A percentile compares a stretch with the other conserved stretches of the same genome.
phyloP scores from a whole-genome alignment of 2,329 filamentous ascomycete species.

The Fusarium sp. region DNA sequence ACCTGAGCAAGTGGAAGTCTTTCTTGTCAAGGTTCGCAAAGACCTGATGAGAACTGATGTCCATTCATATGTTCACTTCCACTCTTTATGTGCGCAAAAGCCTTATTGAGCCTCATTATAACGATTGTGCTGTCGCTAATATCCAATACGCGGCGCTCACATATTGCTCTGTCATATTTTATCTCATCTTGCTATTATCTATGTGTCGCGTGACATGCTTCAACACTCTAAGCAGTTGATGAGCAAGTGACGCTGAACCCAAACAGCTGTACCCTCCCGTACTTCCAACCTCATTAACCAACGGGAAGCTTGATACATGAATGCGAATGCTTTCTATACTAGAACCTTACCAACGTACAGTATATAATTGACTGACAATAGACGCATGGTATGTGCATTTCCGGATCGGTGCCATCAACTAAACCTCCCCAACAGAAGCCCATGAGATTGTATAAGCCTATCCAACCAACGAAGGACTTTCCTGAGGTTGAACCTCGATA shows the following conservation, averaged over 20 bases:
- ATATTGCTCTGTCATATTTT: background rate
- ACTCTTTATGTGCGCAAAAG: constrained; percentile 32
- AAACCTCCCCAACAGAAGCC: background rate
- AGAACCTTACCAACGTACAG: background rate
- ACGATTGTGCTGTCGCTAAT: background rate
- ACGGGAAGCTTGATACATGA: background rate
- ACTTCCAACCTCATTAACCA: background rate
- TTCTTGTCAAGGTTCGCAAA: constrained; percentile 49
- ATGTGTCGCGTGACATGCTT: background rate
- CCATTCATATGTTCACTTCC: constrained; percentile 34
- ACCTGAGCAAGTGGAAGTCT: constrained; percentile 49
- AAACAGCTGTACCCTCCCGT: background rate
- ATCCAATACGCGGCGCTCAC: background rate
- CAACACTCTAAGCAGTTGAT: background rate
- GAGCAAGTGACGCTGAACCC: background rate
- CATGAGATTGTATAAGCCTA: background rate
- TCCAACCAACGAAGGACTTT: background rate
- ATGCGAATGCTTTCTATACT: background rate
- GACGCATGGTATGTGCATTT: background rate
- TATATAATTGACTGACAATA: background rate
- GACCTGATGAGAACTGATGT: constrained; percentile 46
- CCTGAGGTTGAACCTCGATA: constrained; percentile 12
- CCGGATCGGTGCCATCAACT: no score
- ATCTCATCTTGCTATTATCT: accelerated
- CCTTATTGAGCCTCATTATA: background rate